Conservation (phyloP, 352 stramenopile genomes). For the Globisporangium spiculum region DNA sequence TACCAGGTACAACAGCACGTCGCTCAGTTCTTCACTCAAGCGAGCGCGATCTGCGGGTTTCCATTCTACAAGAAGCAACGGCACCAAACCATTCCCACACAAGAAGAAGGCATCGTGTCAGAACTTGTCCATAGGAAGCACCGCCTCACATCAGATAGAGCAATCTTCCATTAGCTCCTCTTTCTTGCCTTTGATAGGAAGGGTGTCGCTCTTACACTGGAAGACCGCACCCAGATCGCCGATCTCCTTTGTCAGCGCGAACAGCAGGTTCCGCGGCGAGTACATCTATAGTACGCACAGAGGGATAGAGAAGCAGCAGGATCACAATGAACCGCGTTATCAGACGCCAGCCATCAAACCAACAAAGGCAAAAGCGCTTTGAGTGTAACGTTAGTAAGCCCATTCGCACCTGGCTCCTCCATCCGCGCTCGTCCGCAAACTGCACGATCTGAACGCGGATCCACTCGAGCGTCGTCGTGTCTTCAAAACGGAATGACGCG, state of each 20-base stretch:
- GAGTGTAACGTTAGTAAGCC: background rate
- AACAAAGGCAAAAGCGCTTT: background rate
- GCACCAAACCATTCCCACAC: background rate
- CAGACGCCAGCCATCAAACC: background rate
- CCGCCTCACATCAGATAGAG: background rate
- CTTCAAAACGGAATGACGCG: slow-evolving; percentile 23
- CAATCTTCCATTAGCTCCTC: background rate
- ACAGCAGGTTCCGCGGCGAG: slow-evolving; percentile 89
- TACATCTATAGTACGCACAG: slow-evolving; percentile 24
- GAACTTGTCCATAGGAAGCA: background rate
- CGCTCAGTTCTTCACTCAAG: slow-evolving; percentile 93
- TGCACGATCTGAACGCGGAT: slow-evolving; percentile 44
- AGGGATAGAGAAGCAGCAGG: background rate
- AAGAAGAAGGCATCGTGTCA: background rate
- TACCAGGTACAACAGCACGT: slow-evolving; percentile 96
- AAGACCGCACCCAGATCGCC: slow-evolving; percentile 93
- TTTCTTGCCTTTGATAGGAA: slow-evolving; percentile 32
- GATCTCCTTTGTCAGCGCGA: slow-evolving; percentile 93
- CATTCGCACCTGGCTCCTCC: slow-evolving; percentile 29
- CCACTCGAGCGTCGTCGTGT: slow-evolving; percentile 41
- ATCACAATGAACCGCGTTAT: background rate
- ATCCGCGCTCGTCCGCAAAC: slow-evolving; percentile 55
- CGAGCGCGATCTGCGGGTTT: slow-evolving; percentile 80
- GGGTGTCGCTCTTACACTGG: slow-evolving; percentile 92
- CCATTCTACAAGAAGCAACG: slow-evolving; percentile 42